Conservation (phyloP, 2,329 filamentous ascomycete genomes). For the Beauveria scarabaeidicola region DNA sequence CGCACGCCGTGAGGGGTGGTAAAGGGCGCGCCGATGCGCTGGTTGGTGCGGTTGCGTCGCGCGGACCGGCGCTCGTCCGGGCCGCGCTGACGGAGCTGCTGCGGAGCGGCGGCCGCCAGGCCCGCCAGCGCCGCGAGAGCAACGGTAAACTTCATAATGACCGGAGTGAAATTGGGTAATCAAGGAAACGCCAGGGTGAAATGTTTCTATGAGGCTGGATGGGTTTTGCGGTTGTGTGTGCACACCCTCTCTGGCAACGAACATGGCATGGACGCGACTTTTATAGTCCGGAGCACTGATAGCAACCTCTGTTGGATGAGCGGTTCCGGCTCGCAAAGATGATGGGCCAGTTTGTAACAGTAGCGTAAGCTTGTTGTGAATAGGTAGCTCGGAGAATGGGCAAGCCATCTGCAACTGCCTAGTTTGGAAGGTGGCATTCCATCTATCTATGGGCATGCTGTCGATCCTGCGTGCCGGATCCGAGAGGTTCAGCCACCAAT, state of each 20-base stretch:
- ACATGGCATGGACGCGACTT: background rate
- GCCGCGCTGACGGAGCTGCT: background rate
- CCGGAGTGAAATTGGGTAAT: too few species aligned
- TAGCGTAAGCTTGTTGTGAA: background rate
- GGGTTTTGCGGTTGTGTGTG: background rate
- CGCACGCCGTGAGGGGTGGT: background rate
- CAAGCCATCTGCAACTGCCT: background rate
- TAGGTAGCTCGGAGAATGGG: background rate
- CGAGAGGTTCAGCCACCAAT: background rate
- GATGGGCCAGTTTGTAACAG: background rate
- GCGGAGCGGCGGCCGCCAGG: background rate
- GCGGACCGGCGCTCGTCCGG: background rate
- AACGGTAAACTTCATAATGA: background rate
- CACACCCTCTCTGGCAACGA: background rate
- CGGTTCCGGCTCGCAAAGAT: background rate
- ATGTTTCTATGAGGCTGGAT: too few species aligned
- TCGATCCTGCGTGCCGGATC: conserved; percentile 1
- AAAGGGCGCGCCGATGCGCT: background rate
- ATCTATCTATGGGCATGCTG: background rate
- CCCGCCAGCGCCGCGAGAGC: background rate
- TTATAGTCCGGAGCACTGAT: background rate
- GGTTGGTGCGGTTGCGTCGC: background rate
- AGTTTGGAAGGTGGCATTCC: background rate
- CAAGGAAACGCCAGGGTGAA: background rate
- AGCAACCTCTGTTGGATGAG: background rate